Evolutionary conservation across 306 rosid genomes (phyloP), one percentile per base, ranked within the genome.

Genomic region (Sicyos baderoa): DNA sequence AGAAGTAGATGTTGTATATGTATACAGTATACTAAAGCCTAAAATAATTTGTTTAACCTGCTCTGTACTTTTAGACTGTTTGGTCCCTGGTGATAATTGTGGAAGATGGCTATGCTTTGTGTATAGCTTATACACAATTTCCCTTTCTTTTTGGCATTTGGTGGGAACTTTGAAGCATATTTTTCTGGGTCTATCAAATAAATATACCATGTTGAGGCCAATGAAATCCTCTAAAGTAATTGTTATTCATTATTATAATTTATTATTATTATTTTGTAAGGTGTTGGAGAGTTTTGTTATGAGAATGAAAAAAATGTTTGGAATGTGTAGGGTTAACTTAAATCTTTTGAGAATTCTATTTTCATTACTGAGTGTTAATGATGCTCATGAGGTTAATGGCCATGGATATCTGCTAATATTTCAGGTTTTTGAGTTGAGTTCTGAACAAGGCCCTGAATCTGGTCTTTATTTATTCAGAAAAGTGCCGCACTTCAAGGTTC

Each of bases 401-500:
- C 47, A 11, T 70, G 35, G 4, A 70, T 70, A 14, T 35, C 7
- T 67, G 61, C 61, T 70, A 17, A 70, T 32, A 37, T 47, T 37
- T 40, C 62, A 93, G 99, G 86, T 93, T 76, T 78, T 88, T 82
- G 99, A 94, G 75, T 79, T 94, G 84, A 88, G 97, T 86, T 86
- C 99, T 54, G 70, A 85, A 56, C 90, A 88, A 79, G 97, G 95
- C 54, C 99, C 99, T 7, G 97, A 86, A 79, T 75, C 79, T 81
- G 97, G 97, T 70, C 88, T 94, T 68, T 83, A 84, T 84, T 76
- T 94, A 69, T 90, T 94, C 82, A 90, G 89, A 83, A 94, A 90
- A 83, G 99, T 94, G 78, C 78, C 91, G 72, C 99, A 94, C 82
- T 94, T 90, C 77, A 88, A 94, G 84, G 81, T 94, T 79, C 96